These are phyloP conservation scores for Trichocladium antarcticum DNA, from an alignment of 495 filamentous ascomycete species.

Conservation along the genomic window DNA sequence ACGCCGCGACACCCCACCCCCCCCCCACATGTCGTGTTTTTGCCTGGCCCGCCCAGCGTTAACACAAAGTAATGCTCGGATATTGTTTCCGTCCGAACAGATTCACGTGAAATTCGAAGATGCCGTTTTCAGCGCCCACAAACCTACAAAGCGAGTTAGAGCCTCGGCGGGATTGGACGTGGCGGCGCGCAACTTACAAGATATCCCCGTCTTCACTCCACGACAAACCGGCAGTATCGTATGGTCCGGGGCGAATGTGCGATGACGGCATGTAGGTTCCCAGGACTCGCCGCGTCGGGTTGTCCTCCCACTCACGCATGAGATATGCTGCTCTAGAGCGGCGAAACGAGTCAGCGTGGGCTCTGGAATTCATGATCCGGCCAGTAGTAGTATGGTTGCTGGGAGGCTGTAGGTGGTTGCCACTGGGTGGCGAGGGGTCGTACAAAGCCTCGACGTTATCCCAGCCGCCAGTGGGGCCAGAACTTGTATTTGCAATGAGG, in stretches of 20 bases:
- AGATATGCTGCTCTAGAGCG: constrained; percentile 17
- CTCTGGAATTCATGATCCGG: background rate
- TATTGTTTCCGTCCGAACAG: constrained; percentile 52
- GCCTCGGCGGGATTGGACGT: background rate
- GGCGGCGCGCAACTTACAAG: constrained; percentile 44
- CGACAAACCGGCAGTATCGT: constrained; percentile 54
- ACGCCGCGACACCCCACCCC: constrained; percentile 6
- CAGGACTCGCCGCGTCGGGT: constrained; percentile 12
- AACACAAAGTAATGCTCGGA: constrained; percentile 50
- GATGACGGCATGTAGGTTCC: constrained; percentile 10
- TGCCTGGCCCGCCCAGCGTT: constrained; percentile 10
- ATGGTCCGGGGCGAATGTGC: constrained; percentile 23
- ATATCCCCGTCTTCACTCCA: constrained; percentile 60
- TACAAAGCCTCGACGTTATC: constrained; percentile 21
- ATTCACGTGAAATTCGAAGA: constrained; percentile 63
- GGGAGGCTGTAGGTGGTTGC: background rate
- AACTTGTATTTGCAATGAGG: constrained; percentile 8
- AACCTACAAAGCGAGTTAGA: constrained; percentile 38
- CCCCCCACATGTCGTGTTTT: constrained; percentile 6
- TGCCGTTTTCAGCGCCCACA: constrained; percentile 61
- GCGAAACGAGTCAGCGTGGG: constrained; percentile 9
- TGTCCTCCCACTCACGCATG: constrained; percentile 25
- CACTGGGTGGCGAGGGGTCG: constrained; percentile 7
- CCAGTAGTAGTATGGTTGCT: background rate
- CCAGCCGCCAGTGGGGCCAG: constrained; percentile 8